Percentiles rank a stretch among this genome's conserved stretches.
phyloP scores from a whole-genome alignment of 2,329 filamentous ascomycete genomes.

The Zasmidium citrigriseum region DNA sequence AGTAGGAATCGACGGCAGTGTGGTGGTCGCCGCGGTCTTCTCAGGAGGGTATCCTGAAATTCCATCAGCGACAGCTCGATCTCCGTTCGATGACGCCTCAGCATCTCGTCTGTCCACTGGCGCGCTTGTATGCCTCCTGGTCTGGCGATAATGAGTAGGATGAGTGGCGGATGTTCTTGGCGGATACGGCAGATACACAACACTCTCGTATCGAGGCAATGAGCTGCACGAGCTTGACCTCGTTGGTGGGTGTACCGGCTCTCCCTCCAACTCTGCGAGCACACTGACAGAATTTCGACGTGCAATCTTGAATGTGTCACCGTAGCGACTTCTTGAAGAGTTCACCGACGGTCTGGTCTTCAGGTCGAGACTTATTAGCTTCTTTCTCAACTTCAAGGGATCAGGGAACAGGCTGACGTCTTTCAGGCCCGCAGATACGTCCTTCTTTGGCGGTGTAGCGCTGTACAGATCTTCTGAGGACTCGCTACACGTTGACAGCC shows the following conservation, averaged over 20 bases:
- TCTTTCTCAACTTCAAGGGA: not conserved
- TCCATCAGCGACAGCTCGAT: too few relatives aligned
- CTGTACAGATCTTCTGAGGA: not conserved
- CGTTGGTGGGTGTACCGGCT: not conserved
- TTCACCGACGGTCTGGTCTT: not conserved
- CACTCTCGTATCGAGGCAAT: not conserved
- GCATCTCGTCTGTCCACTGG: not conserved
- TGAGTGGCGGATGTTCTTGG: too few relatives aligned
- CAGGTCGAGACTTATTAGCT: not conserved
- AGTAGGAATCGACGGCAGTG: not conserved
- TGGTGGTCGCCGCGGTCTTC: not conserved
- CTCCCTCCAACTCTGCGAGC: not conserved
- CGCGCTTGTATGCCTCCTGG: not conserved
- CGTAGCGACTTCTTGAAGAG: not conserved
- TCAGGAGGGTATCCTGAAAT: not conserved
- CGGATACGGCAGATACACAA: too few relatives aligned
- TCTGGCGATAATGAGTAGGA: too few relatives aligned
- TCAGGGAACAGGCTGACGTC: not conserved
- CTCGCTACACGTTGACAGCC: not conserved
- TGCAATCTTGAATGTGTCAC: not conserved
- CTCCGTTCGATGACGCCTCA: not conserved
- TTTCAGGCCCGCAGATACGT: not conserved
- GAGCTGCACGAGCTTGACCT: not conserved
- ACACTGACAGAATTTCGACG: not conserved
- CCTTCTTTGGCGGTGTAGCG: not conserved